Evolutionary conservation across 345 rosid species (phyloP), one percentile per base, ranked within the genome.

Genomic region (Ailanthus altissimus): DNA sequence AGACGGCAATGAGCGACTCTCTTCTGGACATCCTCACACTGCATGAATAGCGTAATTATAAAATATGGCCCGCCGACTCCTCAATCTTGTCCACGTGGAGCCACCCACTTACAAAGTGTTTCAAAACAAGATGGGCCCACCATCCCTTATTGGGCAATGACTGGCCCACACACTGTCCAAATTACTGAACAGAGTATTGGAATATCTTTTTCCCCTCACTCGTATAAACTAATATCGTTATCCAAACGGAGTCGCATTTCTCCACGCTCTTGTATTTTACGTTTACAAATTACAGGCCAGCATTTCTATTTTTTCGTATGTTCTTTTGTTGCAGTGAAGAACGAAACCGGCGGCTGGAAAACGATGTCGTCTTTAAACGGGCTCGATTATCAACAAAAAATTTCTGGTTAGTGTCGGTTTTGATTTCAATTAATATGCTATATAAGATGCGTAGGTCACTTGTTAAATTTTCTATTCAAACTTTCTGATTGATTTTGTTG

Each of bases 311-410:
- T 32, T 1, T 3, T 32, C 38, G 38, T 32, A 1, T 32, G 38
- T 32, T 21, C 23, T 21, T 8, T 2, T 13, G 60, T 8, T 40
- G 60, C 20, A 25, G 72, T 21, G 72, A 64, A 63, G 61, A 38
- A 8, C 6, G 45, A 20, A 62, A 32, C 13, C 16, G 62, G 25
- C 51, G 23, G 47, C 36, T 45, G n/a, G 46, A 46, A 46, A 67
- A 51, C 49, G 54, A 65, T 66, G 72, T 51, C 61, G 51, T 75
- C 78, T 51, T 64, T 64, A 11, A 6, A 75, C 62, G 47, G 36
- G 42, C 13, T n/a, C 25, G 71, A 75, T 20, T 38, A 54, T 53
- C 54, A 53, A 5, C 57, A 45, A 40, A 63, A 50, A 42, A 42
- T 43, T 23, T 8, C 66, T 42, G 47, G 75, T 58, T 3, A 32